Conservation (phyloP, 2,329 filamentous ascomycete species). For the Neophaeococcomyces mojaviensis region DNA sequence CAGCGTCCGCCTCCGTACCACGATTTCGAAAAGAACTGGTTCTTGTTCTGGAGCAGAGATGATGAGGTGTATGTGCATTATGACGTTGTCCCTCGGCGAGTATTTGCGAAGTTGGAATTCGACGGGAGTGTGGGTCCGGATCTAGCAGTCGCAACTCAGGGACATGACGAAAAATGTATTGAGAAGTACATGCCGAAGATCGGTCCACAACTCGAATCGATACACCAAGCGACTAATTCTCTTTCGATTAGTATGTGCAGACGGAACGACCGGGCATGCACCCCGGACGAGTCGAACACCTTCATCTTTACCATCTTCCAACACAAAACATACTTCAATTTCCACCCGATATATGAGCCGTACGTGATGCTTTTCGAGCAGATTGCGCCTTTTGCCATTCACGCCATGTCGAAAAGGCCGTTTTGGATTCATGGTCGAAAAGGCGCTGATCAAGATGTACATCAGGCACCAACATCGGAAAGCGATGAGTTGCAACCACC, state of each 20-base stretch:
- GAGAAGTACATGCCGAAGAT: slow-evolving; percentile 38
- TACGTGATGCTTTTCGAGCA: slow-evolving; percentile 19
- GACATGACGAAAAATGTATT: slow-evolving; percentile 41
- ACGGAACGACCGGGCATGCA: slow-evolving; percentile 40
- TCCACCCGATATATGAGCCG: slow-evolving; percentile 31
- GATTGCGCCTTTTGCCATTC: slow-evolving; percentile 15
- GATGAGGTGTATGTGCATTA: slow-evolving; percentile 47
- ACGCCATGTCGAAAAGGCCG: slow-evolving; percentile 29
- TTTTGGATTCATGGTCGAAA: slow-evolving; percentile 50
- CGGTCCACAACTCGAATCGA: slow-evolving; percentile 33
- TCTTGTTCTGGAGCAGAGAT: slow-evolving; percentile 50
- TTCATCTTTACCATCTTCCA: slow-evolving; percentile 51
- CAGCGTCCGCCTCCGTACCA: slow-evolving; percentile 41
- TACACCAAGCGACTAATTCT: slow-evolving; percentile 56
- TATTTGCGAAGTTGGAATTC: slow-evolving; percentile 39
- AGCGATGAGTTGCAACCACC: no score
- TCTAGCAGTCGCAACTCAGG: slow-evolving; percentile 33
- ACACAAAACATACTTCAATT: slow-evolving; percentile 44
- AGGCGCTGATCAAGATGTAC: no score
- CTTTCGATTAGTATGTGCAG: slow-evolving; percentile 49
- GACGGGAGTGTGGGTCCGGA: slow-evolving; percentile 45
- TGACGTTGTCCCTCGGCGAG: slow-evolving; percentile 44
- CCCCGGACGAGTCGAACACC: slow-evolving; percentile 40
- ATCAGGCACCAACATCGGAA: no score
- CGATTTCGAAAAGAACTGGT: slow-evolving; percentile 55